Base-by-base conservation (phyloP, 179 eudicot genomes). In the Beta corolliflora region DNA sequence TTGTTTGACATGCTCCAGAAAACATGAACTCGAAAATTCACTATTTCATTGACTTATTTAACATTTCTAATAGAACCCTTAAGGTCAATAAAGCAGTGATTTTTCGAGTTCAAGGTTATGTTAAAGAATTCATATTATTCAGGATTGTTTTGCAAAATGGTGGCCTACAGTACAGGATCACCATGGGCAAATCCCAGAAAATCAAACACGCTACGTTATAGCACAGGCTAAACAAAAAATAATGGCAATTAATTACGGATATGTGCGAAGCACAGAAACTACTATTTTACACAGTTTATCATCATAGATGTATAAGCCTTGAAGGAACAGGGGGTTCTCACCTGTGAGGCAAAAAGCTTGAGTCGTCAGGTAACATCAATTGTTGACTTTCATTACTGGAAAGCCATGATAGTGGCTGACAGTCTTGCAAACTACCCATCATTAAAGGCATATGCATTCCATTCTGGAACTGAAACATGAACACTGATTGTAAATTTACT, bases 401-500 rank as follows among this genome's bases (percentile, higher is more conserved):
- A 83, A 91, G 87, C 97, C 98, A 94, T 25, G 97, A 80, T 54
- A 89, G 75, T 18, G 83, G 81, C 82, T 89, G 94, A 64, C 88
- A 77, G 66, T 92, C 93, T 86, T 85, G 93, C 54, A 79, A 73
- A 79, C 80, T 81, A 79, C 85, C 87, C 85, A 92, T 89, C 85
- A 87, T 75, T 59, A 93, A 65, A 67, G 94, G 92, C 78, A 90
- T 77, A 78, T 90, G 90, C 89, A 93, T 87, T 74, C 88, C 90
- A 55, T 89, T 90, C 76, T 88, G 90, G 80, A 89, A 92, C 98
- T 95, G 94, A 50, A 67, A 56, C 14, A 73, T 44, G 31, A 73
- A 58, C 61, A 67, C 69, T 58, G 60, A 72, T 54, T 65, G 25
- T 58, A n/a, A 52, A 75, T 66, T 64, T 79, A 63, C 77, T 64